Percentiles rank a stretch among this genome's conserved stretches.
Conservation (phyloP, 2,329 filamentous ascomycete species). For the Rutstroemia sp. region DNA sequence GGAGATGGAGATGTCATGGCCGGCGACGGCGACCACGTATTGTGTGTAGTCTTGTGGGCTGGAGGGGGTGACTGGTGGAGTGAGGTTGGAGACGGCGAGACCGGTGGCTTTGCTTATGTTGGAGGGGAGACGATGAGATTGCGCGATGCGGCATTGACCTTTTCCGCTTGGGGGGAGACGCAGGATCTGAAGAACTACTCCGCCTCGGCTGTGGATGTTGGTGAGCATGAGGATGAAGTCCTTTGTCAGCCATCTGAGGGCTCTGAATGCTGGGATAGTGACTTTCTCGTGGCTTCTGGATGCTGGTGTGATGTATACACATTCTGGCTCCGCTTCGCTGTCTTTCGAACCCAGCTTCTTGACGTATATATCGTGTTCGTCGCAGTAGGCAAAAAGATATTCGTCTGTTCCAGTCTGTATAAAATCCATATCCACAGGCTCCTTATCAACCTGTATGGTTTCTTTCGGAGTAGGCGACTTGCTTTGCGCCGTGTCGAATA, state of each 20-base stretch:
- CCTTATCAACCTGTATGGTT: conserved; percentile 42
- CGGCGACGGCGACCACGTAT: conserved; percentile 72
- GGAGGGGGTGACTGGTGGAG: conserved; percentile 41
- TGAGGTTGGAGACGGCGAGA: conserved; percentile 67
- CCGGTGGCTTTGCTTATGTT: conserved; percentile 68
- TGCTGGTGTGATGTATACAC: conserved; percentile 49
- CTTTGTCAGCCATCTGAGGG: conserved; percentile 51
- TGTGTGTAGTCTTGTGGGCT: conserved; percentile 58
- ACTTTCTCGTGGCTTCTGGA: conserved; percentile 35
- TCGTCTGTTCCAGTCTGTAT: conserved; percentile 51
- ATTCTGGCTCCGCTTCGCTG: conserved; percentile 39
- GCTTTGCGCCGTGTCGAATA: conserved; percentile 60
- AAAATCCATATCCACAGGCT: conserved; percentile 66
- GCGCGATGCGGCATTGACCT: conserved; percentile 41
- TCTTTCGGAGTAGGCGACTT: conserved; percentile 43
- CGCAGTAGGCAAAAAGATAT: conserved; percentile 72
- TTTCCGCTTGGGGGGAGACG: conserved; percentile 30
- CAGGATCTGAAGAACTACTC: conserved; percentile 49
- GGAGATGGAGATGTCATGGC: conserved; percentile 70
- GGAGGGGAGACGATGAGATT: conserved; percentile 52
- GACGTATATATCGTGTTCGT: conserved; percentile 66
- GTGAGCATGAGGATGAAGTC: conserved; percentile 49
- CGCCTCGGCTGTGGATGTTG: conserved; percentile 52
- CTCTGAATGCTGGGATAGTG: conserved; percentile 46
- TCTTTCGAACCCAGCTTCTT: conserved; percentile 30